Evolutionary conservation across 352 stramenopile species (phyloP), one percentile per base, ranked within the genome.

Genomic region (Pythium grandisporangium): DNA sequence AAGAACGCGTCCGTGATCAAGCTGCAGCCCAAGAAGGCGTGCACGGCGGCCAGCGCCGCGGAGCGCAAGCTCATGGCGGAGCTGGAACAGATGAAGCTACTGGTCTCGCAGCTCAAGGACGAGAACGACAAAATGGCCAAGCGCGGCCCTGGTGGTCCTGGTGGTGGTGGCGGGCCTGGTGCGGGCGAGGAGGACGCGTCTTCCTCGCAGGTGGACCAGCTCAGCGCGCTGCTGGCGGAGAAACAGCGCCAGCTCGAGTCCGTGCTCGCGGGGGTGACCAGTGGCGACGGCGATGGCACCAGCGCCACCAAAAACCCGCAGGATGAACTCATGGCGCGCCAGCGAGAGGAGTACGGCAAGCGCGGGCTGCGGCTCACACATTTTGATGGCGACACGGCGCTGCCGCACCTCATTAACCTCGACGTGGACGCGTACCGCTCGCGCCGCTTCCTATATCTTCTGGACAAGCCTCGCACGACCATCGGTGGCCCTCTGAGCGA

Each of bases 1-100:
- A 96, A 95, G 56, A 97, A 97, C 50, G 89, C 91, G 6, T 95
- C 75, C 0, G 84, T 96, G 24, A 95, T 97, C 58, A 97, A 97
- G 56, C 70, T 97, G 7, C 78, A 95, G 56, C 89, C 89, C n/a
- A 97, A 97, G 75, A 97, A 97, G 56, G 87, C 89, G 6, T 91
- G 75, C 1, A 73, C 77, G 0, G 84, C 82, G n/a, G 82, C 82
- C 20, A 95, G 84, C 41, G 70, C 86, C n/a, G 78, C 76, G 1
- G 90, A 97, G 45, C 70, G 85, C 27, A 96, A 96, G 51, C 76
- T 97, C 35, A 96, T 97, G 91, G 78, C 76, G 22, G 87, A 97
- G 60, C 57, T 97, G 14, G 85, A 97, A 47, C 77, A 96, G 53
- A 96, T 97, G 84, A 96, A 96, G 67, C 55, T 74, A 26, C 48